Evolutionary conservation across 148 eudicot genomes (phyloP).

Genomic region (Polygonum aviculare): DNA sequence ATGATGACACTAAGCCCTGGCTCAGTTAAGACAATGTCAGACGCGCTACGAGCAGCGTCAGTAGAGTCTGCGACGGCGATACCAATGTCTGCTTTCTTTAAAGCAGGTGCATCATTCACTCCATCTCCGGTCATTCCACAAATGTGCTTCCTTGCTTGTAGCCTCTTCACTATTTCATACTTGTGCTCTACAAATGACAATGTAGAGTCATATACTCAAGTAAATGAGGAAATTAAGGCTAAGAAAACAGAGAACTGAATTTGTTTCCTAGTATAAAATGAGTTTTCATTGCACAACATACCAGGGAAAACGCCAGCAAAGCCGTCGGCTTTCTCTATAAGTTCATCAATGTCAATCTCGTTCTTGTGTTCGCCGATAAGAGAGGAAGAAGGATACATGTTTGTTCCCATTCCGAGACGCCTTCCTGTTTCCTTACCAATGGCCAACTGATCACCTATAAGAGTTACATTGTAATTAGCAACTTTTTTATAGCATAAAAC

Average conservation of each 20-base stretch:
- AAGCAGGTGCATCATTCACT: constrained; percentile 79
- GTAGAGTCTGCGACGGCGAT: constrained; percentile 84
- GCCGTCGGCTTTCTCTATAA: constrained; percentile 78
- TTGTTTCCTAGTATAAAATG: neutral
- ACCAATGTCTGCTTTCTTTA: constrained; percentile 80
- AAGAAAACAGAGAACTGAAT: too few species aligned
- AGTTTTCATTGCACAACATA: constrained; percentile 10
- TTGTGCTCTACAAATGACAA: constrained; percentile 50
- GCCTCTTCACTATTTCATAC: constrained; percentile 61
- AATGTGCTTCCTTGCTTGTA: constrained; percentile 69
- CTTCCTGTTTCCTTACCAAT: constrained; percentile 92
- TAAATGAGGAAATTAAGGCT: neutral
- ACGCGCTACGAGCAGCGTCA: constrained; percentile 83
- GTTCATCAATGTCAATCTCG: constrained; percentile 54
- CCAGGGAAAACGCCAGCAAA: constrained; percentile 96
- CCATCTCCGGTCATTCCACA: constrained; percentile 96
- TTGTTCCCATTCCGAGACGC: constrained; percentile 83
- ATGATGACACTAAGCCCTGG: constrained; percentile 85
- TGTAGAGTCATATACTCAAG: neutral
- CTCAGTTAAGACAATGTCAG: constrained; percentile 81
- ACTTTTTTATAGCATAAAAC: neutral
- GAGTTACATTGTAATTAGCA: neutral
- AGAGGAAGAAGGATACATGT: constrained; percentile 81
- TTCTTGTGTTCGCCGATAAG: constrained; percentile 47
- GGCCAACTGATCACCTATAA: constrained; percentile 75